These are phyloP conservation scores for Cladorrhinum samala DNA, from an alignment of 495 filamentous ascomycete genomes.

Conservation along the genomic window DNA sequence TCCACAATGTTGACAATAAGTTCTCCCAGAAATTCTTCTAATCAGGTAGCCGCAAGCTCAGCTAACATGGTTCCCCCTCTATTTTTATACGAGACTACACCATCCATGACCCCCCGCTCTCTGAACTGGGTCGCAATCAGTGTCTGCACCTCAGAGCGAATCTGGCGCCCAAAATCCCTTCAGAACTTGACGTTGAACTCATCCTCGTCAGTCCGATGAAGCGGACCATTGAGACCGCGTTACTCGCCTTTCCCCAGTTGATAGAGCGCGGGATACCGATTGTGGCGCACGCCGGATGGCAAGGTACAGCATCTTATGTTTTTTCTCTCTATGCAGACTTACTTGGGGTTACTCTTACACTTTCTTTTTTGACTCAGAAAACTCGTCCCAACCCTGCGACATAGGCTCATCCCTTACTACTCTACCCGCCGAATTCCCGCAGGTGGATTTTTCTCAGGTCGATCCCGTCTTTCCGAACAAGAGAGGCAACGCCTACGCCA, in stretches of 20 bases:
- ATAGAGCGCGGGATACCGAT: constrained; percentile 47
- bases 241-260: constrained; percentile 44
- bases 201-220: constrained; percentile 55
- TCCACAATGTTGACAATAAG: constrained; percentile 47
- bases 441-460: constrained; percentile 46
- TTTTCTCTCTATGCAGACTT: background rate
- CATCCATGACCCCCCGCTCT: constrained; percentile 50
- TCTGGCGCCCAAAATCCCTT: constrained; percentile 39
- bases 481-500: constrained; percentile 39
- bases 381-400: constrained; percentile 52
- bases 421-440: constrained; percentile 43
- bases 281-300: constrained; percentile 48
- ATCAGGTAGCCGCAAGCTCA: background rate
- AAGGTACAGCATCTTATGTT: constrained; percentile 27
- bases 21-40: background rate
- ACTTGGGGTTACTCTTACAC: too few species aligned
- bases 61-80: constrained; percentile 21
- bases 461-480: constrained; percentile 54
- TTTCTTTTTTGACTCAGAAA: too few species aligned
- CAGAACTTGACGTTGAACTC: constrained; percentile 46
- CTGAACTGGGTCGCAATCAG: constrained; percentile 49
- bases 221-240: constrained; percentile 52
- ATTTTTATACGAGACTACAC: constrained; percentile 39
- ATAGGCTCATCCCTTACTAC: constrained; percentile 39
- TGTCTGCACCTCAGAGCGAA: constrained; percentile 41